Conservation (phyloP, 345 rosid genomes). For the Cardamine chenopodiifolia region DNA sequence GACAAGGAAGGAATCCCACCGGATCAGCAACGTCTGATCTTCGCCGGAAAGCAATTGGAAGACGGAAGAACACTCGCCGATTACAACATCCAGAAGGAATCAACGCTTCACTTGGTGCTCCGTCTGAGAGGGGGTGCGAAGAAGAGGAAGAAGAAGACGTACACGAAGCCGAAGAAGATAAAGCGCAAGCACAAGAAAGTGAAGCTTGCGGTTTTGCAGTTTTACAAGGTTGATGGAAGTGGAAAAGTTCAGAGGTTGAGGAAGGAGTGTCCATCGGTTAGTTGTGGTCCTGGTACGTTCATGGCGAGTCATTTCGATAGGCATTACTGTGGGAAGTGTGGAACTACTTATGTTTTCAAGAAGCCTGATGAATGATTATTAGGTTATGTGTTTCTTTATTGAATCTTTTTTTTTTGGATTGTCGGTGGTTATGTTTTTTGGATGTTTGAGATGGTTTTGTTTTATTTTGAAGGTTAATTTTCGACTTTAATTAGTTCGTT, state of each 20-base stretch:
- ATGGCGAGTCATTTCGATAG: constrained; percentile 74
- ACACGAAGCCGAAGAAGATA: constrained; percentile 75
- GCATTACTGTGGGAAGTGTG: constrained; percentile 71
- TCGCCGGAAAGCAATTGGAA: constrained; percentile 70
- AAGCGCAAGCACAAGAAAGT: constrained; percentile 74
- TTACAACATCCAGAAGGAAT: constrained; percentile 74
- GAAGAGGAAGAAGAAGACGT: constrained; percentile 79
- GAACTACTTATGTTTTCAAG: constrained; percentile 63
- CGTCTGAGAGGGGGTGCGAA: constrained; percentile 72
- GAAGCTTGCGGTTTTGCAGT: constrained; percentile 66
- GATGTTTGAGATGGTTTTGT: constrained; percentile 12
- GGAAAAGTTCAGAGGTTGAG: constrained; percentile 68
- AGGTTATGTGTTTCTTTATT: neutral
- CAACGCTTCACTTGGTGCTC: constrained; percentile 71
- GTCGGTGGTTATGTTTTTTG: neutral
- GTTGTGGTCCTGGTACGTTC: constrained; percentile 71
- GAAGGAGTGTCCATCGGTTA: constrained; percentile 68
- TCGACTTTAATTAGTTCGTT: neutral
- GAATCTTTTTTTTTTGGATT: neutral
- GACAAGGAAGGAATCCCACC: constrained; percentile 75
- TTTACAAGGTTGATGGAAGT: constrained; percentile 62
- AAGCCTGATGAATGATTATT: constrained; percentile 49
- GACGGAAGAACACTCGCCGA: constrained; percentile 75
- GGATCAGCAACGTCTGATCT: constrained; percentile 66
- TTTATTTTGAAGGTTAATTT: neutral